A percentile compares a stretch with the other conserved stretches of the same genome.
Conservation (phyloP, 1,284 basidiomycete species). For the Apiotrichum siamense region DNA sequence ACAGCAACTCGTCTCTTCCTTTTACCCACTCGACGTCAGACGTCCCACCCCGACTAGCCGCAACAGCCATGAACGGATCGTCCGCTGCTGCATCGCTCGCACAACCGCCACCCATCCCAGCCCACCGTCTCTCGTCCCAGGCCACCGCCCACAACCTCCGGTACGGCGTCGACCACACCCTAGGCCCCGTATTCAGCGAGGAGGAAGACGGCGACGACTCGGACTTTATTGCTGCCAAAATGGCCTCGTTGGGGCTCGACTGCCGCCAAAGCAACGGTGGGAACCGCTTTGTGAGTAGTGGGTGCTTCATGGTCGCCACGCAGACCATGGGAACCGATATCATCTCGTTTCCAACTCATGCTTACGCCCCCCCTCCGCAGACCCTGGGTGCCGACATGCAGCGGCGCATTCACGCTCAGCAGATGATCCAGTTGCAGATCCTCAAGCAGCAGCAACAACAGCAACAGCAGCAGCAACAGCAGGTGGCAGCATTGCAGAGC, state of each 20-base stretch:
- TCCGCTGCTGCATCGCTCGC: slow-evolving; percentile 12
- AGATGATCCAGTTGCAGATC: slow-evolving; percentile 12
- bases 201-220: slow-evolving; percentile 44
- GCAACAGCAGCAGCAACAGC: slow-evolving; percentile 13
- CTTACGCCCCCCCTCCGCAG: not conserved
- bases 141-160: slow-evolving; percentile 2
- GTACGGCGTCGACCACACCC: slow-evolving; percentile 33
- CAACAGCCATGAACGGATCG: no score
- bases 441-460: slow-evolving; percentile 8
- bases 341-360: no score
- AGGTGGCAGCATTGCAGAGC: slow-evolving; percentile 14
- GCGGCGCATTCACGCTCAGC: slow-evolving; percentile 13
- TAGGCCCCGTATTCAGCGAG: slow-evolving; percentile 40
- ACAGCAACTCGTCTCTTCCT: not conserved
- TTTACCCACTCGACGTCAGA: slow-evolving; percentile 10
- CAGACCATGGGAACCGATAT: no score
- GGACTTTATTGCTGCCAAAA: slow-evolving; percentile 37
- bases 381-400: slow-evolving; percentile 7
- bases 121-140: slow-evolving; percentile 8
- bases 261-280: slow-evolving; percentile 11
- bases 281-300: not conserved
- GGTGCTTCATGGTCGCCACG: not conserved
- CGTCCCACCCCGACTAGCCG: slow-evolving; percentile 12
- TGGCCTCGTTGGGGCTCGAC: slow-evolving; percentile 32
- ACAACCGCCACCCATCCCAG: slow-evolving; percentile 12